Evolutionary conservation across 2,329 filamentous ascomycete genomes (phyloP).

Genomic region (Purpureocillium takamizusanense): DNA sequence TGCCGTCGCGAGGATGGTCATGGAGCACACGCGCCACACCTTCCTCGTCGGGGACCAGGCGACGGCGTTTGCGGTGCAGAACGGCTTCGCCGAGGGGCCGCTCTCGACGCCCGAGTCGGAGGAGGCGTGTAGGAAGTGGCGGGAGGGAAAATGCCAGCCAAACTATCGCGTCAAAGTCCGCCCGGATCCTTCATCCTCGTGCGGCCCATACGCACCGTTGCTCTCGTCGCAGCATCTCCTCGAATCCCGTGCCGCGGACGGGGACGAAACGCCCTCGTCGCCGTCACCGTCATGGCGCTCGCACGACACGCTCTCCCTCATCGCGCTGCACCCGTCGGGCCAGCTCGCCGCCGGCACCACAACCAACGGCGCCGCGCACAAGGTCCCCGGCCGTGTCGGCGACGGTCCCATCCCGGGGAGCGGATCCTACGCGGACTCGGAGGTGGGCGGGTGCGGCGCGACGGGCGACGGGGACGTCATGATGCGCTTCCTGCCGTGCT

Average conservation of each 20-base stretch:
- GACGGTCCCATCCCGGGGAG: conserved; percentile 46
- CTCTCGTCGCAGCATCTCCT: too few species aligned
- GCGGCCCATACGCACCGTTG: conserved; percentile 38
- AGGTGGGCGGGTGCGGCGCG: conserved; percentile 45
- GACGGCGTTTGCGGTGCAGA: conserved; percentile 41
- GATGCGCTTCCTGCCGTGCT: conserved; percentile 49
- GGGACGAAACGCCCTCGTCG: too few species aligned
- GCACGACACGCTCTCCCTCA: conserved; percentile 47
- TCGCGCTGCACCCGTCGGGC: conserved; percentile 33
- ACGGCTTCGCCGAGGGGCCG: conserved; percentile 37
- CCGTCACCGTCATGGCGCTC: conserved; percentile 10
- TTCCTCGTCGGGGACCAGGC: conserved; percentile 43
- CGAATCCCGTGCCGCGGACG: too few species aligned
- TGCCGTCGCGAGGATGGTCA: conserved; percentile 38
- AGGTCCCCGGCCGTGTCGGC: conserved; percentile 45
- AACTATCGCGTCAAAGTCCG: conserved; percentile 39
- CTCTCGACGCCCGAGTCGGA: conserved; percentile 32
- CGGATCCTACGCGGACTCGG: conserved; percentile 45
- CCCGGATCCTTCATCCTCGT: conserved; percentile 31
- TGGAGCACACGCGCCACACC: conserved; percentile 42
- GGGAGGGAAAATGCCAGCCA: conserved; percentile 31
- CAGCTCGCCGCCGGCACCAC: conserved; percentile 45
- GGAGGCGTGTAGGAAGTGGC: conserved; percentile 34
- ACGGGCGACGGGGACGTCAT: conserved; percentile 49
- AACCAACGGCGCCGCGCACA: conserved; percentile 45